These are phyloP conservation scores for Paraphysoderma sedebokerense DNA, from an alignment of 371 early-diverging fungal species.

Conservation along the genomic window DNA sequence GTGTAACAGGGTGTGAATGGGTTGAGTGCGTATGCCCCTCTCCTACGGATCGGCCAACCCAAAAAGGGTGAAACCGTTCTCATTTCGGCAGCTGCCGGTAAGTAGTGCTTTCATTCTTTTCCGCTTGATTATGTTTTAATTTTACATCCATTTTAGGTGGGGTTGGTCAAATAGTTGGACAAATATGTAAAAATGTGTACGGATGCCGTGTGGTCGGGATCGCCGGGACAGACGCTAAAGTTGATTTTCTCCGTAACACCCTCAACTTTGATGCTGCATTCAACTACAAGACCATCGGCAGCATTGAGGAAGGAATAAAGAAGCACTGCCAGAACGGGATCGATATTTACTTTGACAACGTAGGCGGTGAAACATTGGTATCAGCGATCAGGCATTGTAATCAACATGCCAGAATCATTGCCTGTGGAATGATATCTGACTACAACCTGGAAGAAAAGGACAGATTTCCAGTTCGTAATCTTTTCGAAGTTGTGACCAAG, in stretches of 20 bases:
- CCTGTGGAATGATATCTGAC: conserved; percentile 52
- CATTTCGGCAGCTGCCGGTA: conserved; percentile 41
- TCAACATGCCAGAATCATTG: conserved; percentile 34
- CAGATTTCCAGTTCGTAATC: too few species aligned
- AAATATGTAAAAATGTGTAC: conserved; percentile 1
- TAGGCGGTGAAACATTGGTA: conserved; percentile 54
- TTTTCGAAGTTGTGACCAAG: too few species aligned
- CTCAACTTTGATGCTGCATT: conserved; percentile 55
- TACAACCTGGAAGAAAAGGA: conserved; percentile 47
- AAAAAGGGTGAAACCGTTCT: conserved; percentile 50
- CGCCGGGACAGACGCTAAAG: conserved; percentile 63
- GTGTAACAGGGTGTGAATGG: too few species aligned
- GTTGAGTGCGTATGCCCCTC: conserved; percentile 45
- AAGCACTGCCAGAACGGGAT: conserved; percentile 45
- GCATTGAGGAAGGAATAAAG: conserved; percentile 17
- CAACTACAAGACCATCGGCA: conserved; percentile 59
- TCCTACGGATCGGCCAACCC: conserved; percentile 31
- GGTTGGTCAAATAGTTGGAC: too few species aligned
- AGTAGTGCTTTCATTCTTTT: conserved; percentile 1
- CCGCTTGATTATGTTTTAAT: neutral
- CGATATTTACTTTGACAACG: conserved; percentile 56
- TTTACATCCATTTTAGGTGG: neutral
- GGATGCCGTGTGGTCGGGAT: conserved; percentile 59
- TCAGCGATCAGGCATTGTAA: conserved; percentile 33
- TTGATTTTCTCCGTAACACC: conserved; percentile 35